Evolutionary conservation across 2,329 filamentous ascomycete genomes (phyloP).

Genomic region (Colletotrichum sp.): DNA sequence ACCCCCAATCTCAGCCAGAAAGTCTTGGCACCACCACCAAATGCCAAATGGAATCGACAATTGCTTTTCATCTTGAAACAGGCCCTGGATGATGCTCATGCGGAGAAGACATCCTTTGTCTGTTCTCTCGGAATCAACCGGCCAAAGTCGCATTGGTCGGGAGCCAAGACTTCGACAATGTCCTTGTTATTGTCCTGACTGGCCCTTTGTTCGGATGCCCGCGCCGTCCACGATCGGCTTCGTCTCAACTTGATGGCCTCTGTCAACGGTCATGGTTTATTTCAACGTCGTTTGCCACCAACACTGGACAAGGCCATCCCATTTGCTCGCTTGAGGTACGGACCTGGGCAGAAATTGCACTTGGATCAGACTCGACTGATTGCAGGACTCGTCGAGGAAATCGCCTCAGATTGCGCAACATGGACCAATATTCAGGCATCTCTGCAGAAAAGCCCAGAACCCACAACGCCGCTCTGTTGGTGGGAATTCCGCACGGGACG

Average conservation of each 20-base stretch:
- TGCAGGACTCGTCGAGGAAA: neutral
- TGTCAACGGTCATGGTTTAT: neutral
- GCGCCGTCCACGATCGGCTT: neutral
- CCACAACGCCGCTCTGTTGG: neutral
- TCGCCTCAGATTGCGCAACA: neutral
- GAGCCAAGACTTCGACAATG: neutral
- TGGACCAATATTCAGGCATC: neutral
- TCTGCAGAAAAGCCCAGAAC: neutral
- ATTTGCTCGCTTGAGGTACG: neutral
- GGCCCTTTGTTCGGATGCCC: neutral
- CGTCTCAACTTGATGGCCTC: neutral
- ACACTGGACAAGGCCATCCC: neutral
- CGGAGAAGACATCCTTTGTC: neutral
- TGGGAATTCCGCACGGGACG: neutral
- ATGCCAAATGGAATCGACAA: neutral
- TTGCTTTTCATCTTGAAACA: constrained; percentile 1
- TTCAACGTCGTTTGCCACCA: neutral
- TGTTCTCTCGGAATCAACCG: constrained; percentile 15
- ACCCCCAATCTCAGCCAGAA: neutral
- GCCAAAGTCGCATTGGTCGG: constrained; percentile 1
- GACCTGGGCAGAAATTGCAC: neutral
- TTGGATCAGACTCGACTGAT: neutral
- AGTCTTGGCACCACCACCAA: neutral
- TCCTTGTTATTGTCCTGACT: neutral
- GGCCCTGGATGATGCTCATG: neutral